phyloP scores from a whole-genome alignment of 164 flowering plant species.

The Dillenia suffruticosa region DNA sequence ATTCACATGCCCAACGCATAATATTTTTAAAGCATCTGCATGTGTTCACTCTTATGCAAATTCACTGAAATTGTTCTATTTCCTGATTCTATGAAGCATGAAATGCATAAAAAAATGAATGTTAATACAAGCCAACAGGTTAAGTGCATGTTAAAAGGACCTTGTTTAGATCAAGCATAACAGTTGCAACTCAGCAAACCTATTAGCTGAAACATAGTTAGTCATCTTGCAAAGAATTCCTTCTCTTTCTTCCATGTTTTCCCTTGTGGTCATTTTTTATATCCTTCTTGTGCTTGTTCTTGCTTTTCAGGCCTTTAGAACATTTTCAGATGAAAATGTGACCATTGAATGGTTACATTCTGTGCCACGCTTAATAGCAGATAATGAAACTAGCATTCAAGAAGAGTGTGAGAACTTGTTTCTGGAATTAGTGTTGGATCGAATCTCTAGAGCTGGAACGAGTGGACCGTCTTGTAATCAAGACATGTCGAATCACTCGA shows the following conservation, averaged over 20 bases:
- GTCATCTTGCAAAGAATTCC: background rate
- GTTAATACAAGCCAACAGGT: no score
- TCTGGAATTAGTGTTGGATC: conserved; percentile 75
- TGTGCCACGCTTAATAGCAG: conserved; percentile 74
- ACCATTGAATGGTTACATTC: conserved; percentile 85
- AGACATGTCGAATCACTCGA: no score
- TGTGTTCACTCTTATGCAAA: no score
- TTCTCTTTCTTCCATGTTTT: background rate
- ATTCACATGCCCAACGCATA: no score
- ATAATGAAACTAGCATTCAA: conserved; percentile 90
- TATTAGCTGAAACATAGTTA: no score
- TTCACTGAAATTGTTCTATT: no score
- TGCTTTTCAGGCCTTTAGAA: conserved; percentile 63
- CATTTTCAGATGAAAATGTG: conserved; percentile 50
- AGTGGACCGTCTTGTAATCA: background rate
- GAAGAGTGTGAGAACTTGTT: conserved; percentile 89
- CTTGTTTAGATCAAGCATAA: no score
- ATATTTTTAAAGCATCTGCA: no score
- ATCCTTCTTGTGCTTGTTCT: background rate
- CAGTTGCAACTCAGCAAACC: no score
- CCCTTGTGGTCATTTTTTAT: background rate
- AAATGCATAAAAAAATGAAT: no score
- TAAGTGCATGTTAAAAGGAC: no score
- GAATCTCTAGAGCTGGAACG: conserved; percentile 52
- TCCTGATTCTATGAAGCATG: no score